Conservation (phyloP, 805 yeast species). For the Metschnikowia proteae region DNA sequence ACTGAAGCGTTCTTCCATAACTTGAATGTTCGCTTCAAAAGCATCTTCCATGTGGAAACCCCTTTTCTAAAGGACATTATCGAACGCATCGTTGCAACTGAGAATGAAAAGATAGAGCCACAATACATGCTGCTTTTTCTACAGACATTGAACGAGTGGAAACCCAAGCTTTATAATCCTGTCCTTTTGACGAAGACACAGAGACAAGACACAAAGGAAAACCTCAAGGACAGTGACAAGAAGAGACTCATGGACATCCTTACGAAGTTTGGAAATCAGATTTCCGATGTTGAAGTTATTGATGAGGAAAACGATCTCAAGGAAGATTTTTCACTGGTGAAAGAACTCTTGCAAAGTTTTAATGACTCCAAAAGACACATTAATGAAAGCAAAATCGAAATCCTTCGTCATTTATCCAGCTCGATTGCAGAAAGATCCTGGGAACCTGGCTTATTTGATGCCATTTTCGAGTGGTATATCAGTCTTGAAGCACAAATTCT, state of each 20-base stretch:
- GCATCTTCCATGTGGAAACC: slow-evolving; percentile 1
- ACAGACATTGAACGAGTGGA: slow-evolving; percentile 28
- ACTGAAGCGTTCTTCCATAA: slow-evolving; percentile 23
- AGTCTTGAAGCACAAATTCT: slow-evolving; percentile 27
- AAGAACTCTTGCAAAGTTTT: slow-evolving; percentile 12
- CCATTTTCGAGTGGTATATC: slow-evolving; percentile 33
- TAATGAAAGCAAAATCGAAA: slow-evolving; percentile 22
- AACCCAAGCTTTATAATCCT: slow-evolving; percentile 13
- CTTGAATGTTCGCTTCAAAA: slow-evolving; percentile 18
- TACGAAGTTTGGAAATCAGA: slow-evolving; percentile 26
- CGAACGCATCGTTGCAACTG: slow-evolving; percentile 8
- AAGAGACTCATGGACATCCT: slow-evolving; percentile 34
- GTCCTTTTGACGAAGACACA: slow-evolving; percentile 12
- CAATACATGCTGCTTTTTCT: slow-evolving; percentile 22
- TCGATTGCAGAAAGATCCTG: slow-evolving; percentile 8
- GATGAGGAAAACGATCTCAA: slow-evolving; percentile 6
- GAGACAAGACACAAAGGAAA: slow-evolving; percentile 8
- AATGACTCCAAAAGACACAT: slow-evolving; percentile 15
- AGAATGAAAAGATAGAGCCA: slow-evolving; percentile 1
- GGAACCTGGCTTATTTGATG: slow-evolving; percentile 24
- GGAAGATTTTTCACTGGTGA: slow-evolving; percentile 11
- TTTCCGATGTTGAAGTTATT: slow-evolving; percentile 5
- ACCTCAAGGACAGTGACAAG: slow-evolving; percentile 26
- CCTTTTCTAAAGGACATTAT: slow-evolving; percentile 14
- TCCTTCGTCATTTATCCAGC: slow-evolving; percentile 24